Conservation (phyloP, 2,329 filamentous ascomycete genomes). For the Fusarium acutatum region DNA sequence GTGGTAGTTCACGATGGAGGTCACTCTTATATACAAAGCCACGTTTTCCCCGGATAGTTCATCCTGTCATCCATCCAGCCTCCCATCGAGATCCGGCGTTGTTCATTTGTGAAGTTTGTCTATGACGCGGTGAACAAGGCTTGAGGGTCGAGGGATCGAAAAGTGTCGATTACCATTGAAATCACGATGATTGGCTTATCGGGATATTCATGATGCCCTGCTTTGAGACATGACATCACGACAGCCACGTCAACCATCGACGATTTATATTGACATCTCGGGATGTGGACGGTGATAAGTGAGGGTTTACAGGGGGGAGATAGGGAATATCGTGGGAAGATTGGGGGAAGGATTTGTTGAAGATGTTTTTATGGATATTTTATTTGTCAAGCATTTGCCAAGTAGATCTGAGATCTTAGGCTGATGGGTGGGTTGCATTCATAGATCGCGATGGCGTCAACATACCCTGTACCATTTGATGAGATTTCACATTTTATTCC, state of each 20-base stretch:
- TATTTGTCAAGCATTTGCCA: not conserved
- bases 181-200: constrained; percentile 18
- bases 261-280: not conserved
- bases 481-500: not conserved
- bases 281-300: not conserved
- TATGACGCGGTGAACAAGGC: constrained; percentile 27
- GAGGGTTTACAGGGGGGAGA: no score
- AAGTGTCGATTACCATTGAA: constrained; percentile 11
- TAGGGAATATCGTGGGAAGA: no score
- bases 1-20: not conserved
- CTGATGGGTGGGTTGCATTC: not conserved
- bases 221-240: constrained; percentile 4
- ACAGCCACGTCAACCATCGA: not conserved
- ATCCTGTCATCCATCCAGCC: constrained; percentile 2
- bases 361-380: not conserved
- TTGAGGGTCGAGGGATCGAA: not conserved
- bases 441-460: not conserved
- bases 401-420: not conserved
- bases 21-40: not conserved
- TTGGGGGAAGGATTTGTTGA: not conserved
- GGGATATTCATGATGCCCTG: constrained; percentile 14
- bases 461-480: not conserved
- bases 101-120: not conserved
- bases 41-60: not conserved
- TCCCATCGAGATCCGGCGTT: not conserved